Evolutionary conservation across 2,329 filamentous ascomycete species (phyloP), one percentile per base, ranked within the genome.

Genomic region (Cladophialophora exuberans): DNA sequence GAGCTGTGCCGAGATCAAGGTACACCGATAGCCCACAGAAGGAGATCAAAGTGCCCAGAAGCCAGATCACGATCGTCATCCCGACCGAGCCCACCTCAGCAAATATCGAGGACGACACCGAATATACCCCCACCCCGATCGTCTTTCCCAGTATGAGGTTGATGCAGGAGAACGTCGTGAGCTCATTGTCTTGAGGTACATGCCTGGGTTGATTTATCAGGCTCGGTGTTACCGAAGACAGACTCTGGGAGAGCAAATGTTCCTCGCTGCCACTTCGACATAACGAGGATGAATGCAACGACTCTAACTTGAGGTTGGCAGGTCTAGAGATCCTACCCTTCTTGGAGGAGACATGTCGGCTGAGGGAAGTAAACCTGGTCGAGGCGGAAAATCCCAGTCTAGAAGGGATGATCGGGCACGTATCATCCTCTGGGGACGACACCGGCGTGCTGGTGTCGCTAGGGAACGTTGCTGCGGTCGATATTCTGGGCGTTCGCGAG

Each of bases 101-200:
- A 52, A 81, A 80, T 38, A 83, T 79, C 13, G 79, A 77, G 1
- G 78, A 78, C 1, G 81, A 81, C 1, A 81, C 80, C 0, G 80
- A 81, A 63, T 82, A 83, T 17, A 80, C 69, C 56, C 76, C 71
- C 9, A 74, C 66, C 2, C 75, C 74, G 20, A 76, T 62, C n/a
- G 64, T 67, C 10, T 52, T 64, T 22, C 65, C 74, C 39, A 78
- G 75, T 59, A 72, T 75, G 61, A 63, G 50, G 22, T 46, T 52
- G 20, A 52, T 45, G 31, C 41, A 41, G 20, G 50, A 52, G 31
- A 69, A 66, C 3, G 50, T 46, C 3, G 50, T 52, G 35, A 52
- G 50, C 55, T 54, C 44, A 55, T 38, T 36, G 33, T 48, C n/a
- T 10, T 49, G 38, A 13, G 36, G 28, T 6, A 22, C 23, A 35